Percentiles rank a stretch among this genome's conserved stretches.
Evolutionary conservation across 163 green algal species (phyloP).

Genomic region (Scenedesmus sp.): DNA sequence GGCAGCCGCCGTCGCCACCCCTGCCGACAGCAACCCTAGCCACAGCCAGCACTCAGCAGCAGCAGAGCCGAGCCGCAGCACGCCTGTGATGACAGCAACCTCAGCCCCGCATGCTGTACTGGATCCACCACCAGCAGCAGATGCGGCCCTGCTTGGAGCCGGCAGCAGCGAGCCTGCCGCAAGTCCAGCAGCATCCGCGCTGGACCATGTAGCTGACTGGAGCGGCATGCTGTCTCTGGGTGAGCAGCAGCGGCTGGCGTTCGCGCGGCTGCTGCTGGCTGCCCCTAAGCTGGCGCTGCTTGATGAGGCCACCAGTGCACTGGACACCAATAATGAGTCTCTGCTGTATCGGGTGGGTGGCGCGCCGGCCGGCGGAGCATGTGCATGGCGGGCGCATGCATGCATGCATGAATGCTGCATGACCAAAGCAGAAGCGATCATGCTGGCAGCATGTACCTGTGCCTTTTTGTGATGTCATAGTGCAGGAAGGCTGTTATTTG

Average conservation of each 20-base stretch:
- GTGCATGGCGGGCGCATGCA: background rate
- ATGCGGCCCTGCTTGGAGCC: background rate
- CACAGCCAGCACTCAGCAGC: background rate
- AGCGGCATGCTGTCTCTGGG: slow-evolving; percentile 61
- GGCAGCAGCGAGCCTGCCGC: background rate
- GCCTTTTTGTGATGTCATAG: too few relatives aligned
- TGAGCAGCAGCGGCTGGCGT: slow-evolving; percentile 94
- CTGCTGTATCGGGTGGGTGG: slow-evolving; percentile 71
- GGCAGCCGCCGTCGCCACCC: background rate
- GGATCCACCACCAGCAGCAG: background rate
- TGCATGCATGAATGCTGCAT: too few relatives aligned
- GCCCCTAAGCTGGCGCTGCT: slow-evolving; percentile 65
- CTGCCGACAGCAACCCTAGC: background rate
- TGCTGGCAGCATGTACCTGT: too few relatives aligned
- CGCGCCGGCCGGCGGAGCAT: background rate
- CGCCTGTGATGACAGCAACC: slow-evolving; percentile 33
- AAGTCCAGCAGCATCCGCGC: background rate
- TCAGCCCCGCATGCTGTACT: slow-evolving; percentile 28
- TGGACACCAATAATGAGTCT: slow-evolving; percentile 81
- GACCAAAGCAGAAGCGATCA: background rate
- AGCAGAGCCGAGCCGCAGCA: slow-evolving; percentile 18
- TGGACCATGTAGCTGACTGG: slow-evolving; percentile 55
- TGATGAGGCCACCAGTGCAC: slow-evolving; percentile 81
- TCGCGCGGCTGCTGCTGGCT: slow-evolving; percentile 88
- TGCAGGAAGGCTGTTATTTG: too few relatives aligned